These are phyloP conservation scores for Laetiporus sulphureus DNA, from an alignment of 1,284 basidiomycete species.

Conservation along the genomic window DNA sequence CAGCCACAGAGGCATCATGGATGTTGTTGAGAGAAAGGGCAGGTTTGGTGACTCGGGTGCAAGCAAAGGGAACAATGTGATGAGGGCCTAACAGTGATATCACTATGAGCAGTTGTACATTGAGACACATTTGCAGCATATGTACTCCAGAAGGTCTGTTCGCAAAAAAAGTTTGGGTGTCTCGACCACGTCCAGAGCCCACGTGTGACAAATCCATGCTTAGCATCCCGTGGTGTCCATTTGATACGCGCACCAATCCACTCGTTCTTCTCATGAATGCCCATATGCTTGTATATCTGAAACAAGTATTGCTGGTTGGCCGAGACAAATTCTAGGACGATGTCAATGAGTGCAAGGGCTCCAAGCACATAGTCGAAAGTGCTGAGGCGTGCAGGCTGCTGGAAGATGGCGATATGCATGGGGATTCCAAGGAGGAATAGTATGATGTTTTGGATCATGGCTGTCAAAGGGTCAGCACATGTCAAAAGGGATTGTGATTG, in stretches of 20 bases:
- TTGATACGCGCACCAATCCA: constrained; percentile 60
- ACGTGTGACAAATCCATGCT: constrained; percentile 79
- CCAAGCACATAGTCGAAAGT: constrained; percentile 65
- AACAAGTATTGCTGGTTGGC: constrained; percentile 91
- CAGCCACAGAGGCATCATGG: constrained; percentile 32
- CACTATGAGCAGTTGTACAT: constrained; percentile 29
- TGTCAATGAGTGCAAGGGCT: constrained; percentile 47
- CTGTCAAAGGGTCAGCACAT: constrained; percentile 22
- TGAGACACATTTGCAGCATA: constrained; percentile 40
- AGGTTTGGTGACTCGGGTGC: constrained; percentile 36
- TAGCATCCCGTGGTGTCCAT: constrained; percentile 62
- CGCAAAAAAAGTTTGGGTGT: constrained; percentile 90
- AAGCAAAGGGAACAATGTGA: constrained; percentile 61
- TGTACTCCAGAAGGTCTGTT: constrained; percentile 90
- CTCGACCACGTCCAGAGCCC: constrained; percentile 84
- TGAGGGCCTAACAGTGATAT: constrained; percentile 56
- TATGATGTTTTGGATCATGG: constrained; percentile 74
- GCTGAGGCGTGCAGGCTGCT: constrained; percentile 49
- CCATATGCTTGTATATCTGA: constrained; percentile 72
- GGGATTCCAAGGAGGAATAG: constrained; percentile 70
- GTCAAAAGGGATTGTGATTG: not conserved
- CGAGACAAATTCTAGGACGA: constrained; percentile 71
- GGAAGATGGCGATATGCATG: constrained; percentile 43
- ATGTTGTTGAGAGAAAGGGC: constrained; percentile 20
- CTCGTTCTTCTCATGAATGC: constrained; percentile 37